Percentiles rank a stretch among this genome's conserved stretches.
phyloP scores from a whole-genome alignment of 257 asterid genomes.

The Solanum sitiens region DNA sequence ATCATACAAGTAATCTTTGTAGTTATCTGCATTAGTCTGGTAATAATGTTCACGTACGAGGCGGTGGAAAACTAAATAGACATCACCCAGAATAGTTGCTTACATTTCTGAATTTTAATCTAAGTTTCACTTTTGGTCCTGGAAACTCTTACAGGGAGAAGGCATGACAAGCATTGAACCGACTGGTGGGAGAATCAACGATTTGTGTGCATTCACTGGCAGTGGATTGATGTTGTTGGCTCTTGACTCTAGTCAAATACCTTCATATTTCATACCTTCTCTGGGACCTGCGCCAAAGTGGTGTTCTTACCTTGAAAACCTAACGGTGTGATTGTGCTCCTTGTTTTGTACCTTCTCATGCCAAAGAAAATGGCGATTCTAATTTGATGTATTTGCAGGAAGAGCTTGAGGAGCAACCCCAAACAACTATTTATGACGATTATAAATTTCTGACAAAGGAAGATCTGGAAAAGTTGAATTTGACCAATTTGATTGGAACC shows the following conservation, averaged over 20 bases:
- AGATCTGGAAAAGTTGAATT: conserved; percentile 63
- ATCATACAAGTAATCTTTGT: background rate
- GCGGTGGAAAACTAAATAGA: background rate
- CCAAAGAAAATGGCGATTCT: background rate
- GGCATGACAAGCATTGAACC: conserved; percentile 96
- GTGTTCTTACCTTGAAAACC: conserved; percentile 74
- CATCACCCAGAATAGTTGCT: background rate
- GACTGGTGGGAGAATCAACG: conserved; percentile 70
- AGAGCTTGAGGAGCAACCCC: conserved; percentile 89
- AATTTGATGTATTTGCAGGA: conserved; percentile 40
- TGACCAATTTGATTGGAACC: conserved; percentile 75
- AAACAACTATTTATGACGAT: conserved; percentile 84
- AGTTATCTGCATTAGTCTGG: background rate
- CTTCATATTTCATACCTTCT: conserved; percentile 88
- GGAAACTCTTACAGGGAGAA: conserved; percentile 62
- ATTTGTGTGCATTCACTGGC: conserved; percentile 63
- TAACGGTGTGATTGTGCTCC: conserved; percentile 45
- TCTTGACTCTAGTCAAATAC: conserved; percentile 82
- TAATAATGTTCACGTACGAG: background rate
- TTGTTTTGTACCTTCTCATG: background rate
- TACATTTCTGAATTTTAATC: background rate
- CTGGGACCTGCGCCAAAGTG: conserved; percentile 98
- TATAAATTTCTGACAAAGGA: conserved; percentile 83
- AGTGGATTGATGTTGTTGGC: conserved; percentile 85
- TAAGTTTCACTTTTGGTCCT: background rate